These are phyloP conservation scores for Kluyveromyces nonfermentans DNA, from an alignment of 805 yeast species.

Conservation along the genomic window DNA sequence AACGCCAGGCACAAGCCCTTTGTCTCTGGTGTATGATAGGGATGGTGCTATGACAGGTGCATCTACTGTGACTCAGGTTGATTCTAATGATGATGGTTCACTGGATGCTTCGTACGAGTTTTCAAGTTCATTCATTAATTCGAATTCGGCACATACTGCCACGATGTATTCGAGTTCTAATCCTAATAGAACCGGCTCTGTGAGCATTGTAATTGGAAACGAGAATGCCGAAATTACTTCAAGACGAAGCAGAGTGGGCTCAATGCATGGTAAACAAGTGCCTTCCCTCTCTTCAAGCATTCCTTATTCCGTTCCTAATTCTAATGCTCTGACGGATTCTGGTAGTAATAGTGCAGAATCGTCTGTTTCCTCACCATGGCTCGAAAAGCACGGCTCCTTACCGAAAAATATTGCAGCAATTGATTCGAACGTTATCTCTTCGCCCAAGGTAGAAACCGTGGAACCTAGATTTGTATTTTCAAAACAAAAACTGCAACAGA, in stretches of 20 bases:
- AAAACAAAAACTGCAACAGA: constrained; percentile 44
- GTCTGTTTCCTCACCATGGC: constrained; percentile 28
- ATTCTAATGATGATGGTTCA: constrained; percentile 16
- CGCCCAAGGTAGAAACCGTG: constrained; percentile 62
- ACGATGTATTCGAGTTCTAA: constrained; percentile 17
- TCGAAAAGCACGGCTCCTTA: constrained; percentile 28
- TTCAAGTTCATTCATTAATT: constrained; percentile 25
- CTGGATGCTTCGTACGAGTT: constrained; percentile 3
- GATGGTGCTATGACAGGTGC: constrained; percentile 1
- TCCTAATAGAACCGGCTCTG: constrained; percentile 15
- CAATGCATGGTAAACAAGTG: constrained; percentile 12
- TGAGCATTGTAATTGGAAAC: constrained; percentile 16
- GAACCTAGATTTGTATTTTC: constrained; percentile 83
- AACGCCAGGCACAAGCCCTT: constrained; percentile 4
- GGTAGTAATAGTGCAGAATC: constrained; percentile 21
- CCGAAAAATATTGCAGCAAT: constrained; percentile 35
- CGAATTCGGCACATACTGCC: constrained; percentile 31
- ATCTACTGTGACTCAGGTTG: constrained; percentile 17
- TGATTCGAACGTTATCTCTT: constrained; percentile 55
- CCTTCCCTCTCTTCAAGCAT: constrained; percentile 50
- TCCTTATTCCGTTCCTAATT: constrained; percentile 68
- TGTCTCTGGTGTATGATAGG: constrained; percentile 10
- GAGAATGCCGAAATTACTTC: neutral
- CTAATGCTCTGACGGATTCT: constrained; percentile 29
- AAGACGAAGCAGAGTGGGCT: constrained; percentile 4